Conservation (phyloP, 129 eudicot genomes). For the Glebionis coronaria region DNA sequence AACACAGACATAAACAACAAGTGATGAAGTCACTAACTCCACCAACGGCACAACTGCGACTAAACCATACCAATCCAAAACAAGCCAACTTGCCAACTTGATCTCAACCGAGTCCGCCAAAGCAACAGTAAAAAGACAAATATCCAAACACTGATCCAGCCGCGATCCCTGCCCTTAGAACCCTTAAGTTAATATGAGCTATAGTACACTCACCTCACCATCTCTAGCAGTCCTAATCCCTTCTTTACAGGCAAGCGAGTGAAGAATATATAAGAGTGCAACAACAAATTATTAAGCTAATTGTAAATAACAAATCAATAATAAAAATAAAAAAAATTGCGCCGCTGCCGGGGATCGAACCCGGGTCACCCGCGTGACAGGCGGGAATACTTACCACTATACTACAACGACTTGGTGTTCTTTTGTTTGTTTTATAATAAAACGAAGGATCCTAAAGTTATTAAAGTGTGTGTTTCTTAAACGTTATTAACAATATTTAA, state of each 20-base stretch:
- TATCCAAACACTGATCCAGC: constrained; percentile 57
- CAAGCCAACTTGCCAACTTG: constrained; percentile 56
- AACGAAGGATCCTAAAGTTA: too few species aligned
- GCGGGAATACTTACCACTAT: constrained; percentile 92
- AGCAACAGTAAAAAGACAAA: constrained; percentile 52
- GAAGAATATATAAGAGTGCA: constrained; percentile 13
- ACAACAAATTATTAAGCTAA: background rate
- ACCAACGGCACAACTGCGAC: constrained; percentile 52
- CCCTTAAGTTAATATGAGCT: constrained; percentile 40
- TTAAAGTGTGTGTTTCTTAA: too few species aligned
- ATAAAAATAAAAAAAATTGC: background rate
- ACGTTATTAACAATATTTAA: too few species aligned
- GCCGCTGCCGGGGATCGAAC: constrained; percentile 92
- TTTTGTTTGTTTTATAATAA: too few species aligned
- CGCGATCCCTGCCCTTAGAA: constrained; percentile 46
- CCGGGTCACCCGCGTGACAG: constrained; percentile 97
- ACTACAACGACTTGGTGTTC: constrained; percentile 64
- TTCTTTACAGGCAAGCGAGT: constrained; percentile 43
- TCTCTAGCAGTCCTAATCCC: constrained; percentile 41
- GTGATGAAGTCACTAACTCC: constrained; percentile 53
- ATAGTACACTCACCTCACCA: constrained; percentile 35
- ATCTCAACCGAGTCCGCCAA: constrained; percentile 60
- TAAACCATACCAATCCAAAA: constrained; percentile 38
- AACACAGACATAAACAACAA: constrained; percentile 42
- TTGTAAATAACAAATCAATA: background rate